phyloP scores from a whole-genome alignment of 2,329 filamentous ascomycete genomes.

The Ceratocystis eucalypticola region DNA sequence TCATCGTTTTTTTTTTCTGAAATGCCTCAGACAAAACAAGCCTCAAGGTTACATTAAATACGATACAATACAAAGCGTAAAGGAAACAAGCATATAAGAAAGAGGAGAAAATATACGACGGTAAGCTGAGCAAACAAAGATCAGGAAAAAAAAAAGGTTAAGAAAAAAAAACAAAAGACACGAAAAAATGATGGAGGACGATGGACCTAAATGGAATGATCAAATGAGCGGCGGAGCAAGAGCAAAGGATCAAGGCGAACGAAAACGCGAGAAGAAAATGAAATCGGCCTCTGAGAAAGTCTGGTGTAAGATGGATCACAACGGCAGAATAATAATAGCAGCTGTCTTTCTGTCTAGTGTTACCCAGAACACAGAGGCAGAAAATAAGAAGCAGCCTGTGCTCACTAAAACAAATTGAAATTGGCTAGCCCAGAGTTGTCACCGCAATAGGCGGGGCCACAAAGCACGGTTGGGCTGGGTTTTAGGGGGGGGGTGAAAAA shows the following conservation, averaged over 20 bases:
- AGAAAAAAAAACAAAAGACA: not conserved
- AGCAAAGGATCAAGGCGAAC: not conserved
- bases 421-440: not conserved
- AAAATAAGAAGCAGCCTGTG: not conserved
- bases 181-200: not conserved
- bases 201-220: conserved; percentile 2
- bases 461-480: not conserved
- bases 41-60: not conserved
- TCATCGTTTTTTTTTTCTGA: not conserved
- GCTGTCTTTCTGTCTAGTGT: not conserved
- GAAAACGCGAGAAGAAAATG: not conserved
- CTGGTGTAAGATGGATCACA: not conserved
- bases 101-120: not conserved
- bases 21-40: not conserved
- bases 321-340: not conserved
- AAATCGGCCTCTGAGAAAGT: not conserved
- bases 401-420: not conserved
- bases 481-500: not conserved
- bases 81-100: not conserved
- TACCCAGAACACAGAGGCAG: not conserved
- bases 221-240: not conserved
- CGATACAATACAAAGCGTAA: not conserved
- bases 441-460: not conserved
- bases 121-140: not conserved
- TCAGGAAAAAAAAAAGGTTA: not conserved